These are phyloP conservation scores for Cytospora paraplurivora DNA, from an alignment of 2,329 filamentous ascomycete genomes.

Conservation along the genomic window DNA sequence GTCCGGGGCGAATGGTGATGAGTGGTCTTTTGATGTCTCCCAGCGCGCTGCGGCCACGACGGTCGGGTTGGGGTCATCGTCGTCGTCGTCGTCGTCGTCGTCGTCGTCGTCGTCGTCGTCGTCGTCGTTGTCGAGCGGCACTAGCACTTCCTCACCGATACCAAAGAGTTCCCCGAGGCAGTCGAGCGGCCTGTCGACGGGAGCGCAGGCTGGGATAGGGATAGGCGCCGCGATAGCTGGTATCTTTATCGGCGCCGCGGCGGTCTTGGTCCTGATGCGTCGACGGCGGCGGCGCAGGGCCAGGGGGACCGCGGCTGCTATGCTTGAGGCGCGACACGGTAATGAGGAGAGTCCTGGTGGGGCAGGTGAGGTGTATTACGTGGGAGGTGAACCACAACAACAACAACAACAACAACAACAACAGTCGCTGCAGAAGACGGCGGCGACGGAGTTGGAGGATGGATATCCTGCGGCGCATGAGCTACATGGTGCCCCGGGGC, in stretches of 20 bases:
- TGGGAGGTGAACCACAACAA: background rate
- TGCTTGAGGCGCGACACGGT: background rate
- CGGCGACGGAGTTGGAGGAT: background rate
- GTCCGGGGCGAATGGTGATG: conserved; percentile 11
- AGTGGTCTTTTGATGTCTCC: conserved; percentile 15
- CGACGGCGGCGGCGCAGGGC: conserved; percentile 2
- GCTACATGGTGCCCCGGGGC: background rate
- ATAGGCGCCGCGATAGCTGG: conserved; percentile 5
- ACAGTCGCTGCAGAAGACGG: background rate
- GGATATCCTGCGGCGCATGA: conserved; percentile 1
- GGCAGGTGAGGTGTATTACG: background rate
- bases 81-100: background rate
- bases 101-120: background rate
- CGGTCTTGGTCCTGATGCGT: background rate
- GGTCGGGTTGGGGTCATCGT: background rate
- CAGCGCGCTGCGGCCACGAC: conserved; percentile 12
- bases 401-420: too few species aligned
- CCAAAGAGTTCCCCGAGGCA: background rate
- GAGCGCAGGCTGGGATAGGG: conserved; percentile 9
- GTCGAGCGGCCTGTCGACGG: conserved; percentile 1
- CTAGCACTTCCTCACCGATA: background rate
- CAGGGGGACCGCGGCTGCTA: background rate
- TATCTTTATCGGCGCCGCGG: conserved; percentile 2
- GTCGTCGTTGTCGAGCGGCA: background rate
- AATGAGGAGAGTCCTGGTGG: background rate